Base-by-base conservation (phyloP, 2,329 filamentous ascomycete species). In the Geosmithia morbida region DNA sequence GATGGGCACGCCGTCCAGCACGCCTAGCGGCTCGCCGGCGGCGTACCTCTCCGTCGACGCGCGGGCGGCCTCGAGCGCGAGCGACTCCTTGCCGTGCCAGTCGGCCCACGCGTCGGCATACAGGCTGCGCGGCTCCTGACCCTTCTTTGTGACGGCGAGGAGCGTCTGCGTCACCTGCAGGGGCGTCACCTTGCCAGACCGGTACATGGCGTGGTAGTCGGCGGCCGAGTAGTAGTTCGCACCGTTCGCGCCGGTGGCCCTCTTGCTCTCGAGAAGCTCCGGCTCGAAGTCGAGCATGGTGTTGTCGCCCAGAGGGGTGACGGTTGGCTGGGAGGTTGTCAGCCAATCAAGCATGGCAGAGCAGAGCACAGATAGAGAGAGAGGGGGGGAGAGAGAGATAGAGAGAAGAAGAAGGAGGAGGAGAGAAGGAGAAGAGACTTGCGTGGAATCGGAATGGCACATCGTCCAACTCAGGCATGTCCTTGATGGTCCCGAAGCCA, bases 1-100 rank as follows among this genome's bases (percentile, higher is more conserved):
- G 45, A 94, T 75, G 0, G 87, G 88, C 1, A 94, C 78, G 13
- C 88, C 88, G 56, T 95, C 88, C 7, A 94, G 67, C 5, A 85
- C 66, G 13, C 85, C 73, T 16, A 87, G 61, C 0, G 80, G 72
- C 51, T 72, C 72, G 0, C 85, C 83, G 16, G 72, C 67, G 49
- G 77, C 76, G 62, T 84, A 94, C 43, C 88, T 72, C 57, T 76
- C 69, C 0, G 87, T 84, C 1, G 87, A 92, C 7, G 75, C 83
- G 54, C 72, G 72, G 0, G 88, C 87, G 1, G 86, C 82, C 37
- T 74, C 72, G 4, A 80, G 69, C 1, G 85, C 75, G 17, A 75
- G 63, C 19, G 85, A 76, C 41, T 66, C 61, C 19, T 62, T 60
- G 8, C 71, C 71, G 47, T 82, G 74, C 41, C 72, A 77, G 46